These are phyloP conservation scores for Tricholoma sp. DNA, from an alignment of 768 basidiomycete species.

Conservation along the genomic window DNA sequence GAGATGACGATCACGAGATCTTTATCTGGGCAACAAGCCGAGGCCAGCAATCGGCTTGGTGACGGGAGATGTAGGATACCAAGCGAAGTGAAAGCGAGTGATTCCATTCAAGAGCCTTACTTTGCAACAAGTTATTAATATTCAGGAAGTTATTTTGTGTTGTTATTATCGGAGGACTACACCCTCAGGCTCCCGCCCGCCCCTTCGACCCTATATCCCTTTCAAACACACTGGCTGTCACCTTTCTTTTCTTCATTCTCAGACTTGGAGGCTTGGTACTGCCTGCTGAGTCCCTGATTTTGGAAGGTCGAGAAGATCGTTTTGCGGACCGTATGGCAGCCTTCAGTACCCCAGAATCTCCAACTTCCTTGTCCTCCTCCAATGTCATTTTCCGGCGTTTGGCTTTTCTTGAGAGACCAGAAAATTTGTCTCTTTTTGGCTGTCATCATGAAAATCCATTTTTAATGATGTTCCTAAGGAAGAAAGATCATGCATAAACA, in stretches of 20 bases:
- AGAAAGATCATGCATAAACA: slow-evolving; percentile 17
- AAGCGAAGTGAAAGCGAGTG: slow-evolving; percentile 50
- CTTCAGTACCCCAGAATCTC: slow-evolving; percentile 48
- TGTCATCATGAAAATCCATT: slow-evolving; percentile 19
- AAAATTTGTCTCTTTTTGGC: slow-evolving; percentile 73
- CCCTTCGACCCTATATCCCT: slow-evolving; percentile 46
- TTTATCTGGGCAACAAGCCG: slow-evolving; percentile 83
- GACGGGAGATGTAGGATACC: slow-evolving; percentile 53
- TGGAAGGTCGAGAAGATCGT: slow-evolving; percentile 65
- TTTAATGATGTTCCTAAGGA: slow-evolving; percentile 2
- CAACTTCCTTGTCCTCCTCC: slow-evolving; percentile 69
- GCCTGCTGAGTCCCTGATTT: slow-evolving; percentile 56
- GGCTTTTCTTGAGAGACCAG: slow-evolving; percentile 80
- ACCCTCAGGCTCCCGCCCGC: not conserved
- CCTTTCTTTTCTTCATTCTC: slow-evolving; percentile 29
- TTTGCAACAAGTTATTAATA: not conserved
- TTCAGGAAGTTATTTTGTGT: not conserved
- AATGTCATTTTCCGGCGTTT: slow-evolving; percentile 86
- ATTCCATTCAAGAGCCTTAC: slow-evolving; percentile 27
- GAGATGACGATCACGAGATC: slow-evolving; percentile 69
- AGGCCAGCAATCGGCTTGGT: slow-evolving; percentile 49
- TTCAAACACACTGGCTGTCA: slow-evolving; percentile 45
- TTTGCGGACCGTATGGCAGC: slow-evolving; percentile 88
- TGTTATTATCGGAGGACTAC: not conserved
- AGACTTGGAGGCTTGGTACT: slow-evolving; percentile 21